Conservation (phyloP, 805 yeast genomes). For the Candida berthetii region DNA sequence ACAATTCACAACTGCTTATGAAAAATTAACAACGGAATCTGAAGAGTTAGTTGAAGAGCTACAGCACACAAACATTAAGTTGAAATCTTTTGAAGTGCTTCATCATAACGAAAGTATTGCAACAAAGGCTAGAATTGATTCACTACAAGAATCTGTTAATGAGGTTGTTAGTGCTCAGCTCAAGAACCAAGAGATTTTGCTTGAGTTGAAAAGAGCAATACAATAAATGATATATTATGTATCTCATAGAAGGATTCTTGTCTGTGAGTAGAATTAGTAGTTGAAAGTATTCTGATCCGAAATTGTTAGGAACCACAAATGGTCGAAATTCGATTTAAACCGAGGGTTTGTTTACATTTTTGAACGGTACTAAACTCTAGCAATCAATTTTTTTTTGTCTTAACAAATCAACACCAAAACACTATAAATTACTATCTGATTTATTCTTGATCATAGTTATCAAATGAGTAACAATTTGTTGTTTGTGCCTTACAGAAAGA, state of each 20-base stretch:
- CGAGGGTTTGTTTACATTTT: background rate
- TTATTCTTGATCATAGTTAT: background rate
- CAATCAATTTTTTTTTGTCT: too few relatives aligned
- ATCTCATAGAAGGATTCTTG: too few relatives aligned
- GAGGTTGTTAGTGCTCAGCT: constrained; percentile 15
- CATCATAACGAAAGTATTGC: constrained; percentile 6
- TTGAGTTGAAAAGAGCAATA: constrained; percentile 3
- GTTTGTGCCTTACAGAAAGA: constrained; percentile 43
- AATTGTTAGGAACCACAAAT: too few relatives aligned
- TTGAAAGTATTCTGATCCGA: too few relatives aligned
- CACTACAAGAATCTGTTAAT: constrained; percentile 18
- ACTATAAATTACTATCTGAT: too few relatives aligned
- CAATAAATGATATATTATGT: too few relatives aligned
- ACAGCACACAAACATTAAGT: background rate
- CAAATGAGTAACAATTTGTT: constrained; percentile 32
- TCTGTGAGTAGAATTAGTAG: too few relatives aligned
- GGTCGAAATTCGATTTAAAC: too few relatives aligned
- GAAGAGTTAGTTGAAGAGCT: background rate
- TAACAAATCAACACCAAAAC: too few relatives aligned
- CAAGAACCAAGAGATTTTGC: constrained; percentile 13
- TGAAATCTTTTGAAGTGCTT: background rate
- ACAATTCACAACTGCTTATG: constrained; percentile 8
- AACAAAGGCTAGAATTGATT: constrained; percentile 6
- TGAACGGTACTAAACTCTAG: too few relatives aligned
- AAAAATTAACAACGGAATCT: constrained; percentile 7